Evolutionary conservation across 1,139 yeast genomes (phyloP), one percentile per base, ranked within the genome.

Genomic region (Debaryomyces coudertii): DNA sequence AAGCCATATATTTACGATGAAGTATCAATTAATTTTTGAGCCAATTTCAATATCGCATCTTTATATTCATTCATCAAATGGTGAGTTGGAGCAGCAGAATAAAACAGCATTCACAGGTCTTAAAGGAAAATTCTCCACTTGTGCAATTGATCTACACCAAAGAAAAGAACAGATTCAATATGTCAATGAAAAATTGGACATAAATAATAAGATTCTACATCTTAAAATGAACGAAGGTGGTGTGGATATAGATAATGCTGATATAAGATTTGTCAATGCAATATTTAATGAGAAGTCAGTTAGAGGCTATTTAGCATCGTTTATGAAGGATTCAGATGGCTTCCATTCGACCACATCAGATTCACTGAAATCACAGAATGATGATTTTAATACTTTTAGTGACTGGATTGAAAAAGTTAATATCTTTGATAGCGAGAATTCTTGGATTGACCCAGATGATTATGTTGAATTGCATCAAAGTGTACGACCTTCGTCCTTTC

Each of bases 361-460:
- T 5, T 22, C 36, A 4, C 29, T 11, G 14, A 34, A 28, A 11
- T 40, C 45, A 18, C 31, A 15, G 29, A 22, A 36, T 24, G 48
- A 27, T 9, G 36, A 23, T 16, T 4, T 23, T 25, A 36, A 22
- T 22, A 33, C 20, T 15, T 53, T 49, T 42, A 43, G 49, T 16
- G 55, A 51, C 29, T 63, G 68, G 67, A 41, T 60, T 36, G 61
- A 58, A 24, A 64, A 64, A 40, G 60, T 72, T 45, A 69, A 70
- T 30, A 65, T 69, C 7, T 63, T 66, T 27, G 81, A 75, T 25
- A 66, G 65, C 43, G 89, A 85, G 53, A 61, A 69, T 45, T 62
- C 81, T 0, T 93, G 98, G 98, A 70, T 83, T 43, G 97, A 93
- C 60, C 66, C 79, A 25, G 82, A 87, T 48, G 99, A 93, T 65